Percentiles rank a stretch among this genome's conserved stretches.
Conservation (phyloP, 495 filamentous ascomycete genomes). For the Pseudomonodictys pantanalensis region DNA sequence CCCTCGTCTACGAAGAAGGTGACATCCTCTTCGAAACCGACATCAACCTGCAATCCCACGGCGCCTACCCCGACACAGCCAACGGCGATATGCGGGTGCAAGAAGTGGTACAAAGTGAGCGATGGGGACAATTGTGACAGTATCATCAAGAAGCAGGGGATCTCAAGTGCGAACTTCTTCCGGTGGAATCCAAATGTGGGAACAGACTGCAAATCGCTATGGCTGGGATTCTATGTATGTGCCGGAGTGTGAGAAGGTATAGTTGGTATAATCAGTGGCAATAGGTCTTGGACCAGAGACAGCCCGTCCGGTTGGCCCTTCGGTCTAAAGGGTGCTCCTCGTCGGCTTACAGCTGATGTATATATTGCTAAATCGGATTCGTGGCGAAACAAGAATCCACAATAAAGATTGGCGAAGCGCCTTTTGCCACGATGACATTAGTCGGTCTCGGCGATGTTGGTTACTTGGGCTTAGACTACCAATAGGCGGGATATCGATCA, state of each 20-base stretch:
- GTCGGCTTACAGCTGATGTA: background rate
- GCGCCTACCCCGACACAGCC: too few relatives aligned
- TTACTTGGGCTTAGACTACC: background rate
- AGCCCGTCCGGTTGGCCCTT: background rate
- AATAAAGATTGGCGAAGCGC: background rate
- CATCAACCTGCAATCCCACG: too few relatives aligned
- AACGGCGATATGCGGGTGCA: too few relatives aligned
- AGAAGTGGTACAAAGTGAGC: constrained; percentile 1
- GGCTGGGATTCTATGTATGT: constrained; percentile 1
- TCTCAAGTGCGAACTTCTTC: background rate
- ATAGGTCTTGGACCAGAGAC: background rate
- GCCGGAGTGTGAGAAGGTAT: constrained; percentile 1
- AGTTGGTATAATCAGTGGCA: background rate
- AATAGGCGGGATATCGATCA: background rate
- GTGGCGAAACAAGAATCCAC: background rate
- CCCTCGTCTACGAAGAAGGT: too few relatives aligned
- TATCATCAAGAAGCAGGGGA: constrained; percentile 1
- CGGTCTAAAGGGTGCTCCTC: background rate
- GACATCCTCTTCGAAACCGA: too few relatives aligned
- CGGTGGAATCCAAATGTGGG: background rate
- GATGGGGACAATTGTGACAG: constrained; percentile 1
- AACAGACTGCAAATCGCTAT: background rate
- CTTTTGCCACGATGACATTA: background rate
- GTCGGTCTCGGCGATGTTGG: background rate
- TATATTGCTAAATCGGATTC: background rate